A percentile compares a stretch with the other conserved stretches of the same genome.
These are phyloP conservation scores for Poa annua DNA, from an alignment of 176 grass and related monocot genomes.

Conservation along the genomic window DNA sequence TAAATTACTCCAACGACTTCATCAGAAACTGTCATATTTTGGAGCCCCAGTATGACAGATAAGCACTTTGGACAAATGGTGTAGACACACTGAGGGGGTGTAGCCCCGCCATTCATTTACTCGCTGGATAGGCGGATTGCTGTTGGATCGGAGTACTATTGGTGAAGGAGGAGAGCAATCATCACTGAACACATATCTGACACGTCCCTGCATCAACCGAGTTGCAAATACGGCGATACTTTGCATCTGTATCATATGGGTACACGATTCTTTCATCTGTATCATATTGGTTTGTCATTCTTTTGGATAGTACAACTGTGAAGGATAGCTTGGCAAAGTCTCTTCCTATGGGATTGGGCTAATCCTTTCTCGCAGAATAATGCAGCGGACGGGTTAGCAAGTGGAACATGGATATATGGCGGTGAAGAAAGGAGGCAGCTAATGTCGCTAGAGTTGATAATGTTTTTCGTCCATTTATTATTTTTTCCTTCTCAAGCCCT, in stretches of 20 bases:
- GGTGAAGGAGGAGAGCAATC: slow-evolving; percentile 35
- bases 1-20: slow-evolving; percentile 87
- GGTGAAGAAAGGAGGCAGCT: slow-evolving; percentile 30
- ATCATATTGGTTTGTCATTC: slow-evolving; percentile 60
- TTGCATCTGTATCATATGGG: slow-evolving; percentile 63
- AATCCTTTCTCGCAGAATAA: slow-evolving; percentile 42
- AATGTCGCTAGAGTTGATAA: slow-evolving; percentile 39
- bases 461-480: slow-evolving; percentile 39
- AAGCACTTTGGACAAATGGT: slow-evolving; percentile 39
- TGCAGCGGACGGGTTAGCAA: slow-evolving; percentile 30
- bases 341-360: slow-evolving; percentile 39
- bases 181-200: slow-evolving; percentile 39
- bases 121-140: slow-evolving; percentile 36
- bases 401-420: slow-evolving; percentile 29
- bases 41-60: slow-evolving; percentile 54
- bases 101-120: slow-evolving; percentile 29
- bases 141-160: slow-evolving; percentile 42
- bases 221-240: slow-evolving; percentile 45
- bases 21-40: slow-evolving; percentile 85
- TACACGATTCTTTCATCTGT: slow-evolving; percentile 68
- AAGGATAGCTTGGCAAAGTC: slow-evolving; percentile 43
- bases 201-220: slow-evolving; percentile 26
- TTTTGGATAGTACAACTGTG: slow-evolving; percentile 44
- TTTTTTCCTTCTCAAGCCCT: slow-evolving; percentile 38
- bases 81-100: slow-evolving; percentile 10